These are phyloP conservation scores for Pyricularia grisea DNA, from an alignment of 2,329 filamentous ascomycete genomes.

Conservation along the genomic window DNA sequence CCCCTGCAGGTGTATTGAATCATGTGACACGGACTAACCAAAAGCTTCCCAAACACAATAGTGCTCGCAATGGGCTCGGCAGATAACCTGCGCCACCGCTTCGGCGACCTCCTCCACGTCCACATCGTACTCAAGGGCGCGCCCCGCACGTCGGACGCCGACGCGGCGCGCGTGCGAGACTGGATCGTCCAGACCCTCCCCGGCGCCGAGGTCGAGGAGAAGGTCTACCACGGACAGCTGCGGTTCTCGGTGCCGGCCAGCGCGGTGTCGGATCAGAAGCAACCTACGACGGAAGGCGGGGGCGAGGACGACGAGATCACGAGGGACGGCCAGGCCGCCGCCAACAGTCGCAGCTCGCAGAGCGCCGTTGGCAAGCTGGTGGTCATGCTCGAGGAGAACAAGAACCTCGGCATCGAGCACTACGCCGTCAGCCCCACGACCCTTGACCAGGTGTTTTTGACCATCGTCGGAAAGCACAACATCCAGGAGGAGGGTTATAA, in stretches of 20 bases:
- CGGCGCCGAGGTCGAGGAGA: slow-evolving; percentile 58
- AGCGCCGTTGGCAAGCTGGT: slow-evolving; percentile 61
- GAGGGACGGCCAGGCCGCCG: background rate
- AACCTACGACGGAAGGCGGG: background rate
- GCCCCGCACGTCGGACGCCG: slow-evolving; percentile 59
- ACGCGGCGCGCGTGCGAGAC: slow-evolving; percentile 54
- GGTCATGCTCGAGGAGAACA: slow-evolving; percentile 62
- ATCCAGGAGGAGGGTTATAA: slow-evolving; percentile 58
- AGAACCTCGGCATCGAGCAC: slow-evolving; percentile 67
- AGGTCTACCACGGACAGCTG: slow-evolving; percentile 77
- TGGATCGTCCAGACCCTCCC: slow-evolving; percentile 59
- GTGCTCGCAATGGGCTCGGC: slow-evolving; percentile 81
- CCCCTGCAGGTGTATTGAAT: background rate
- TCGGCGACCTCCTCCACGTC: slow-evolving; percentile 71
- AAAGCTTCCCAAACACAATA: background rate
- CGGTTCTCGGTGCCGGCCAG: slow-evolving; percentile 65
- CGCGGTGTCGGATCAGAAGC: slow-evolving; percentile 18
- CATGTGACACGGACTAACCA: background rate
- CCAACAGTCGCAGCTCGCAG: slow-evolving; percentile 9
- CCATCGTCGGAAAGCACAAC: slow-evolving; percentile 73
- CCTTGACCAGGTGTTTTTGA: slow-evolving; percentile 82
- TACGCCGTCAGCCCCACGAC: slow-evolving; percentile 84
- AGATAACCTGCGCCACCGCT: slow-evolving; percentile 60
- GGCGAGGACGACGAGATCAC: slow-evolving; percentile 1
- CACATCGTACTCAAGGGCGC: slow-evolving; percentile 70